Percentiles rank a stretch among this genome's conserved stretches.
Evolutionary conservation across 2,329 filamentous ascomycete genomes (phyloP).

Genomic region (Paecilomyces sp.): DNA sequence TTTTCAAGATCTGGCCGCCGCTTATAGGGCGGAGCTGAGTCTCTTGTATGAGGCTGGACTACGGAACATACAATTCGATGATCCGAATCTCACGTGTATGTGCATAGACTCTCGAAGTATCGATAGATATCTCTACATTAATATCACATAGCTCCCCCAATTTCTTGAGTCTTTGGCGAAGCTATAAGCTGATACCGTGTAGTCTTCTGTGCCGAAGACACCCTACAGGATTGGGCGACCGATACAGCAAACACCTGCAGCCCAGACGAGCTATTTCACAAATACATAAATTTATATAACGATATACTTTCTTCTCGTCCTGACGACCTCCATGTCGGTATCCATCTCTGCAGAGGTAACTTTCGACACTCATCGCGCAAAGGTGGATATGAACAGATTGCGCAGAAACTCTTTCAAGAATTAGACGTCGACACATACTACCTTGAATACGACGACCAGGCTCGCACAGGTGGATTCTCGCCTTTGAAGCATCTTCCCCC

Average conservation of each 20-base stretch:
- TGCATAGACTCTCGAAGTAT: background rate
- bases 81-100: constrained; percentile 51
- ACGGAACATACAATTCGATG: constrained; percentile 56
- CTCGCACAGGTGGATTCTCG: constrained; percentile 53
- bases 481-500: constrained; percentile 51
- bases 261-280: constrained; percentile 60
- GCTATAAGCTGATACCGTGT: background rate
- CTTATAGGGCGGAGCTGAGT: constrained; percentile 51
- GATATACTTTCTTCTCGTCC: constrained; percentile 55
- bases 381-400: constrained; percentile 57
- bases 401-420: constrained; percentile 52
- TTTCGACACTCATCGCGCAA: constrained; percentile 54
- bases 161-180: background rate
- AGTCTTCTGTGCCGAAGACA: constrained; percentile 61
- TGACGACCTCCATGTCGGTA: constrained; percentile 62
- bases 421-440: constrained; percentile 57
- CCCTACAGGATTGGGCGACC: constrained; percentile 57
- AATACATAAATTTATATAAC: constrained; percentile 68
- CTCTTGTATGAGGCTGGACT: constrained; percentile 52
- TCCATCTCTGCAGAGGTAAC: constrained; percentile 61
- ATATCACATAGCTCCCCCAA: too few relatives aligned
- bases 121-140: too few relatives aligned
- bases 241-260: constrained; percentile 58
- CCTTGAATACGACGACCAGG: constrained; percentile 56
- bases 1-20: constrained; percentile 53